These are phyloP conservation scores for Lobosporangium transversale DNA, from an alignment of 192 early-diverging fungal species.

Conservation along the genomic window DNA sequence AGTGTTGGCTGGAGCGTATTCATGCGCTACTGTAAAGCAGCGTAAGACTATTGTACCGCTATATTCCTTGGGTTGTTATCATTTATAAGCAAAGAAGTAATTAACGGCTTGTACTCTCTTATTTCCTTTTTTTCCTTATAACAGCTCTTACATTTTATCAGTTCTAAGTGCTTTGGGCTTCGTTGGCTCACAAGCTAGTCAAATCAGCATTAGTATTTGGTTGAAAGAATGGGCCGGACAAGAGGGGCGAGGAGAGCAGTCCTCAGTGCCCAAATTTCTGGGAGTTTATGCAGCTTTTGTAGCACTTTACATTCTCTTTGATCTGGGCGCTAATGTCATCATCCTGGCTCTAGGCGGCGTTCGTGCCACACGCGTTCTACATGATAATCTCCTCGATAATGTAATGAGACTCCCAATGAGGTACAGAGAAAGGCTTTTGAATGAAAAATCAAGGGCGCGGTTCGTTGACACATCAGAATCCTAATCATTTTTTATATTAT, in stretches of 20 bases:
- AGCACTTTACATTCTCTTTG: slow-evolving; percentile 11
- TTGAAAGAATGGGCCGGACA: slow-evolving; percentile 21
- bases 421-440: too few relatives aligned
- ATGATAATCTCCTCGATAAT: slow-evolving; percentile 68
- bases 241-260: not conserved
- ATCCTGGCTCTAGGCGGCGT: slow-evolving; percentile 17
- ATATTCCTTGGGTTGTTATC: slow-evolving; percentile 35
- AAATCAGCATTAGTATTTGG: slow-evolving; percentile 39
- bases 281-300: slow-evolving; percentile 33
- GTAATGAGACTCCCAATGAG: slow-evolving; percentile 69
- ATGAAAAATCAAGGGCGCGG: not conserved
- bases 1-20: slow-evolving; percentile 70
- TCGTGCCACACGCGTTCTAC: slow-evolving; percentile 58
- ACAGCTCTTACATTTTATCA: slow-evolving; percentile 16
- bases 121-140: not conserved
- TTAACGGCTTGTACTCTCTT: slow-evolving; percentile 13
- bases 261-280: slow-evolving; percentile 13
- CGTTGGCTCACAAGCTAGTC: slow-evolving; percentile 24
- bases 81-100: slow-evolving; percentile 38
- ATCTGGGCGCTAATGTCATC: slow-evolving; percentile 26
- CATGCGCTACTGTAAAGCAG: slow-evolving; percentile 68
- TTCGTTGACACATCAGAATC: not conserved
- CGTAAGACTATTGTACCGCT: slow-evolving; percentile 7
- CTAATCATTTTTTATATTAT: slow-evolving; percentile 3
- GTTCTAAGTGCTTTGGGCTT: slow-evolving; percentile 16